A percentile compares a stretch with the other conserved stretches of the same genome.
These are phyloP conservation scores for Aspergillus haitiensis DNA, from an alignment of 495 filamentous ascomycete species.

Conservation along the genomic window DNA sequence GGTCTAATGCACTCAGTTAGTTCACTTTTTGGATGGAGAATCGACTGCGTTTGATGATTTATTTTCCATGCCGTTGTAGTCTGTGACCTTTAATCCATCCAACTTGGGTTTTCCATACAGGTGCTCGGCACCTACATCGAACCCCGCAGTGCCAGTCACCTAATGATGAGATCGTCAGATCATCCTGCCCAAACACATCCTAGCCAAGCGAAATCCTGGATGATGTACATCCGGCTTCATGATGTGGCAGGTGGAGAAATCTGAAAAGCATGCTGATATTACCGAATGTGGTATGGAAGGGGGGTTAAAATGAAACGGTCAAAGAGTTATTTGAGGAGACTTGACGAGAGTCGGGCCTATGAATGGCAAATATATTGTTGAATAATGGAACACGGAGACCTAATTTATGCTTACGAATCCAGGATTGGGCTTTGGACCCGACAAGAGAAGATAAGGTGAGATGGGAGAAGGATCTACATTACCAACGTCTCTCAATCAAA, in stretches of 20 bases:
- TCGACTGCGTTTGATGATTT: background rate
- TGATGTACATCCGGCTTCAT: slow-evolving; percentile 2
- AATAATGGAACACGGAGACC: slow-evolving; percentile 16
- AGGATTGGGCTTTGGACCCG: background rate
- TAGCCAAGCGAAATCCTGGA: slow-evolving; percentile 7
- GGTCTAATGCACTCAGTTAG: background rate
- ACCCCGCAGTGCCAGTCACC: slow-evolving; percentile 18
- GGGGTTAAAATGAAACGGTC: slow-evolving; percentile 14
- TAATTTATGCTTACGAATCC: slow-evolving; percentile 5
- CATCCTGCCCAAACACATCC: slow-evolving; percentile 14
- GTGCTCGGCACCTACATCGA: slow-evolving; percentile 3
- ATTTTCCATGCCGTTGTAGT: background rate
- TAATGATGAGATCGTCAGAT: slow-evolving; percentile 24
- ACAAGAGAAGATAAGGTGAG: background rate
- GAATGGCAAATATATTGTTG: slow-evolving; percentile 7
- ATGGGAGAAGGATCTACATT: background rate
- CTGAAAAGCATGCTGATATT: slow-evolving; percentile 8
- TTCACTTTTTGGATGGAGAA: background rate
- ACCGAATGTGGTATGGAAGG: slow-evolving; percentile 13
- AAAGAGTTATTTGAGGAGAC: background rate
- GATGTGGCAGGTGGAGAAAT: slow-evolving; percentile 9
- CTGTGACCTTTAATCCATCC: background rate
- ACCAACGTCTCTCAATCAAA: background rate
- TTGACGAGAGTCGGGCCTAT: slow-evolving; percentile 6
- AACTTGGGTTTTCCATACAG: background rate